Conservation (phyloP, 2,329 filamentous ascomycete genomes). For the Claviceps cyperi region DNA sequence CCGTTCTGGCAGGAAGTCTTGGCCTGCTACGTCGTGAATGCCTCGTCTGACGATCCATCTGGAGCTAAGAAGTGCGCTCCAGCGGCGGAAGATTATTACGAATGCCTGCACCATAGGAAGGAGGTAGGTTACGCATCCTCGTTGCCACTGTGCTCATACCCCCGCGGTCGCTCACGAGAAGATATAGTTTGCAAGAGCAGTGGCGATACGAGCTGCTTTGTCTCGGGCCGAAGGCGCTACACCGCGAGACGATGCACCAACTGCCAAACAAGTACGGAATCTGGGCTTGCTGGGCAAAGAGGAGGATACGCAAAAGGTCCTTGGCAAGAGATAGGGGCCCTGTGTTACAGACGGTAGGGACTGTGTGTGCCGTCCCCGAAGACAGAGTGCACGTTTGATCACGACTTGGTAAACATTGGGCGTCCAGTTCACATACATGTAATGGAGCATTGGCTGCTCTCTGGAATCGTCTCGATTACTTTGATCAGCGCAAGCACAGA, state of each 20-base stretch:
- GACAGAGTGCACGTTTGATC: background rate
- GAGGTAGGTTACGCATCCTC: conserved; percentile 49
- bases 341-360: background rate
- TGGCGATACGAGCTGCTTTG: conserved; percentile 70
- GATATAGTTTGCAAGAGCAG: conserved; percentile 58
- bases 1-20: conserved; percentile 99
- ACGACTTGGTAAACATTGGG: background rate
- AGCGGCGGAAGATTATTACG: conserved; percentile 90
- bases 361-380: background rate
- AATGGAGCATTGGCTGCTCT: background rate
- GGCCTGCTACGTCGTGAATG: conserved; percentile 95
- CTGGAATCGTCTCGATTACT: background rate
- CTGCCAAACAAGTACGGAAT: conserved; percentile 73
- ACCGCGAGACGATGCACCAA: conserved; percentile 67
- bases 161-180: conserved; percentile 9
- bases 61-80: conserved; percentile 81
- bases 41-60: conserved; percentile 57
- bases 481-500: background rate
- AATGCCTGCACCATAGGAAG: conserved; percentile 97
- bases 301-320: conserved; percentile 55
- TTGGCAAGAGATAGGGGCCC: conserved; percentile 20
- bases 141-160: background rate
- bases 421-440: background rate
- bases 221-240: conserved; percentile 63
- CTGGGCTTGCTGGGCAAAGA: conserved; percentile 73